Conservation (phyloP, 306 rosid species). For the Quercus dentata region DNA sequence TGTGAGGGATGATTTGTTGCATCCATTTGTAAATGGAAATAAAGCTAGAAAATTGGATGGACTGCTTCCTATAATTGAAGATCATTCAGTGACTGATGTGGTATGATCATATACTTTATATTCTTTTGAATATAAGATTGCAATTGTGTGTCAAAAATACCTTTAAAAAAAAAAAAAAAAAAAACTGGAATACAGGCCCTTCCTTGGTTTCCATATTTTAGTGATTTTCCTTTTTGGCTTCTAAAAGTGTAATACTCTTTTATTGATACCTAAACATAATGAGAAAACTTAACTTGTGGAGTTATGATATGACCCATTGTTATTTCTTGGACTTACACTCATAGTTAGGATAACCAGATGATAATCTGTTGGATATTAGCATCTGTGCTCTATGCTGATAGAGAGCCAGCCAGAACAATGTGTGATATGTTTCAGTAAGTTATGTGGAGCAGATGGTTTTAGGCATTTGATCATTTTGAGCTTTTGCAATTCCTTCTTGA, state of each 20-base stretch:
- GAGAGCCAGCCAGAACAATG: background rate
- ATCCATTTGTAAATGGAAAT: constrained; percentile 85
- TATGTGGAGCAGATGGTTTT: background rate
- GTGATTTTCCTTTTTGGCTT: constrained; percentile 12
- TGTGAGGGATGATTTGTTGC: constrained; percentile 91
- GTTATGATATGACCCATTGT: background rate
- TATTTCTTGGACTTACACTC: background rate
- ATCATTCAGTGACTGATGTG: constrained; percentile 71
- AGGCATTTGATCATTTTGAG: background rate
- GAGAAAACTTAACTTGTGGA: background rate
- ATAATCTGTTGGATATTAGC: background rate
- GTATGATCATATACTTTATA: constrained; percentile 32
- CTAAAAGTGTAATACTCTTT: background rate
- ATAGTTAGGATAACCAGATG: background rate
- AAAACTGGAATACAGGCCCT: background rate
- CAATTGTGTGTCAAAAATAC: background rate
- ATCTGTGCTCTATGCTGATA: background rate
- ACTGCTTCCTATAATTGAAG: constrained; percentile 61
- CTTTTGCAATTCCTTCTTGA: background rate
- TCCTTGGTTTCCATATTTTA: constrained; percentile 1
- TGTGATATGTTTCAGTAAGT: background rate
- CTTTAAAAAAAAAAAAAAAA: background rate
- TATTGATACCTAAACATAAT: background rate
- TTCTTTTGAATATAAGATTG: background rate
- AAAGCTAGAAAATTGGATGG: constrained; percentile 87